phyloP scores from a whole-genome alignment of 805 yeast species.

The Wickerhamomyces sydowiorum region DNA sequence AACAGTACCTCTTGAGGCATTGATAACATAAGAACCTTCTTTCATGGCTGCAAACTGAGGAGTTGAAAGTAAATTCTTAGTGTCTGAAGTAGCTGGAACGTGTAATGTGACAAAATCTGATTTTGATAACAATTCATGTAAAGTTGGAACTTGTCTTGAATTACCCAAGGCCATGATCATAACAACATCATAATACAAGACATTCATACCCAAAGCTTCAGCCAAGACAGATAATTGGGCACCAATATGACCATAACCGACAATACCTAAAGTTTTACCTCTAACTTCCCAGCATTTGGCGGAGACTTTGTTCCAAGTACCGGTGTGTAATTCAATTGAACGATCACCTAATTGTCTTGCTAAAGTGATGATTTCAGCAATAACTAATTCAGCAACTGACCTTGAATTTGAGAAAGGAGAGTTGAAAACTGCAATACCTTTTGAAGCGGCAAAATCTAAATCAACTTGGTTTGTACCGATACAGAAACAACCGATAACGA shows the following conservation, averaged over 20 bases:
- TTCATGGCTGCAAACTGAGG: slow-evolving; percentile 96
- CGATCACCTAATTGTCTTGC: slow-evolving; percentile 98
- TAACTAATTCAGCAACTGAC: slow-evolving; percentile 96
- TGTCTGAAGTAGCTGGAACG: slow-evolving; percentile 92
- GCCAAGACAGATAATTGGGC: slow-evolving; percentile 95
- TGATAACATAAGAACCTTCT: slow-evolving; percentile 89
- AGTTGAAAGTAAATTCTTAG: slow-evolving; percentile 81
- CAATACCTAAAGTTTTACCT: slow-evolving; percentile 95
- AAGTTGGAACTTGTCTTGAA: slow-evolving; percentile 84
- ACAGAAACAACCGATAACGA: slow-evolving; percentile 95
- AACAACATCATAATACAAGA: slow-evolving; percentile 82
- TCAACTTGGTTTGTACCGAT: slow-evolving; percentile 99
- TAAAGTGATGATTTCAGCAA: slow-evolving; percentile 87
- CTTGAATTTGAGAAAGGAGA: slow-evolving; percentile 98
- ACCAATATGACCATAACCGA: slow-evolving; percentile 98
- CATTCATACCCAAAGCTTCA: slow-evolving; percentile 97
- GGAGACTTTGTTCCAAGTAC: slow-evolving; percentile 96
- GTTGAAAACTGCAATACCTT: slow-evolving; percentile 95
- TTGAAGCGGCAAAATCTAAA: slow-evolving; percentile 82
- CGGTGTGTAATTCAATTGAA: slow-evolving; percentile 91
- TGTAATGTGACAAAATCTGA: slow-evolving; percentile 91
- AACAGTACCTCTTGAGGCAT: slow-evolving; percentile 97
- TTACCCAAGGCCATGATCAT: slow-evolving; percentile 97
- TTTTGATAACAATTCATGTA: slow-evolving; percentile 71
- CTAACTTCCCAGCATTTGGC: slow-evolving; percentile 98